Percentiles rank a stretch among this genome's conserved stretches.
Evolutionary conservation across 495 filamentous ascomycete genomes (phyloP).

Genomic region (Penicillium taxi): DNA sequence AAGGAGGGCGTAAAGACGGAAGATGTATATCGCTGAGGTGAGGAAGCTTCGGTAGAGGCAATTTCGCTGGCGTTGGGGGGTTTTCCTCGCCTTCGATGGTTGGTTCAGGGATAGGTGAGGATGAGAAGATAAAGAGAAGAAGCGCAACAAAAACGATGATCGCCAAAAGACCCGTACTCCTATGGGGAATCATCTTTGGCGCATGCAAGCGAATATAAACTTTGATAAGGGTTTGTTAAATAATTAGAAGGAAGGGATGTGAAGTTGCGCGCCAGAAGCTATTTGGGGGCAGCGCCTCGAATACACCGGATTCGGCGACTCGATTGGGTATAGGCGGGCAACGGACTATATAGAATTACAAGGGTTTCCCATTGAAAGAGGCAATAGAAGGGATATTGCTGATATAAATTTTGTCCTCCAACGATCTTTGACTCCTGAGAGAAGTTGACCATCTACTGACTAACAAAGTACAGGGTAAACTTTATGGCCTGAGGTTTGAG

Average conservation of each 20-base stretch:
- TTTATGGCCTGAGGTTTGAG: no score
- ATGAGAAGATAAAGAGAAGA: conserved; percentile 40
- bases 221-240: conserved; percentile 1
- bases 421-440: no score
- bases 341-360: not conserved
- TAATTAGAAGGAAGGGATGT: conserved; percentile 4
- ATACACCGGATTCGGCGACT: not conserved
- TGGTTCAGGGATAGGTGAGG: conserved; percentile 28
- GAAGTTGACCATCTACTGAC: no score
- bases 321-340: no score
- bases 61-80: conserved; percentile 21
- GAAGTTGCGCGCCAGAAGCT: conserved; percentile 1
- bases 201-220: conserved; percentile 6
- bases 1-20: conserved; percentile 52
- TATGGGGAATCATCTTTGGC: conserved; percentile 36
- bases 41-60: conserved; percentile 37
- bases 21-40: conserved; percentile 30
- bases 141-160: conserved; percentile 38
- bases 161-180: conserved; percentile 35
- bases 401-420: no score
- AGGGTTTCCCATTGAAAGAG: conserved; percentile 7
- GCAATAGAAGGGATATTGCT: not conserved
- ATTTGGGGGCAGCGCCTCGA: no score
- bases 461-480: no score
- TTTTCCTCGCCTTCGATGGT: conserved; percentile 15